phyloP scores from a whole-genome alignment of 768 basidiomycete species.

The Cyclocybe cylindracea region DNA sequence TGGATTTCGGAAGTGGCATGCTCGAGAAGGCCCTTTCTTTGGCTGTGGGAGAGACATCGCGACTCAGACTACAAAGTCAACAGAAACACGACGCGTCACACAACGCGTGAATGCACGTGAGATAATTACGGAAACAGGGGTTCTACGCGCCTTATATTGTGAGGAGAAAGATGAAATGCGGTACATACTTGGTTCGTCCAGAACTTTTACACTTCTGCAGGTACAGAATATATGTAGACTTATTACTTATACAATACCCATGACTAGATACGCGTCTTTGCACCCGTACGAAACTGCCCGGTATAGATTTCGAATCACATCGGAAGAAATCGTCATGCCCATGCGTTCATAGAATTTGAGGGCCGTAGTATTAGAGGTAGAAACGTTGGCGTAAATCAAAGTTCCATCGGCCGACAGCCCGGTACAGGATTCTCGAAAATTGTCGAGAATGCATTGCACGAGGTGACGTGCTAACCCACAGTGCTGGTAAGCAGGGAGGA shows the following conservation, averaged over 20 bases:
- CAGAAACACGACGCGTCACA: constrained; percentile 21
- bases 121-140: constrained; percentile 2
- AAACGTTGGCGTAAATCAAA: constrained; percentile 44
- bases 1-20: constrained; percentile 2
- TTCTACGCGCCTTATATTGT: too few species aligned
- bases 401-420: constrained; percentile 21
- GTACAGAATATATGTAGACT: neutral
- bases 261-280: constrained; percentile 44
- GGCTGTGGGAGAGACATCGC: too few species aligned
- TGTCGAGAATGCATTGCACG: constrained; percentile 30
- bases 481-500: constrained; percentile 44
- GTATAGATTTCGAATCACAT: constrained; percentile 40
- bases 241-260: constrained; percentile 28
- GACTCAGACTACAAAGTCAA: neutral
- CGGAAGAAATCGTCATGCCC: constrained; percentile 36
- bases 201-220: neutral
- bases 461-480: constrained; percentile 45
- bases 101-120: constrained; percentile 23
- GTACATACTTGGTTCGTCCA: neutral
- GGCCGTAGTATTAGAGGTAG: constrained; percentile 42
- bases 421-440: constrained; percentile 28
- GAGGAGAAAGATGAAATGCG: too few species aligned
- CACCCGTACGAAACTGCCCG: constrained; percentile 33
- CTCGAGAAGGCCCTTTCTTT: too few species aligned
- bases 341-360: constrained; percentile 45